Percentiles rank a stretch among this genome's conserved stretches.
Conservation (phyloP, 305 asterid genomes). For the Solanum chacoense region DNA sequence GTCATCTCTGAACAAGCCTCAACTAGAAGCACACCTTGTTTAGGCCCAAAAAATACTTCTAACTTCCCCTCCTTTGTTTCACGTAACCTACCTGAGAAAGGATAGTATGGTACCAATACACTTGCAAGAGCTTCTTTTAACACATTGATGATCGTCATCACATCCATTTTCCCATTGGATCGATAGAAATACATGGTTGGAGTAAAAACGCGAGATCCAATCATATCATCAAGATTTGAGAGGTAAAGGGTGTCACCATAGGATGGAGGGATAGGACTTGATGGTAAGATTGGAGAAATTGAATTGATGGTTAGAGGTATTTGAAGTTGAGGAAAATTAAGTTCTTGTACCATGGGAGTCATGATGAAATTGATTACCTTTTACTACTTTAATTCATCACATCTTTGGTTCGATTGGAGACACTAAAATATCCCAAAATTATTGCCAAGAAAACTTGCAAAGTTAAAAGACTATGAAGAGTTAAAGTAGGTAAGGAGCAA, state of each 20-base stretch:
- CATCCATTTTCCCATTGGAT: constrained; percentile 1
- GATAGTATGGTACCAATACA: constrained; percentile 68
- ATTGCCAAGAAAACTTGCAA: neutral
- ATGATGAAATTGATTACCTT: constrained; percentile 6
- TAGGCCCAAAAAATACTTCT: constrained; percentile 57
- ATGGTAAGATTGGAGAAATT: constrained; percentile 32
- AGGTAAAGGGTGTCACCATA: constrained; percentile 53
- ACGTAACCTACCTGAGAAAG: constrained; percentile 74
- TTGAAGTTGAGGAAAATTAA: constrained; percentile 46
- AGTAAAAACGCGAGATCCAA: constrained; percentile 65
- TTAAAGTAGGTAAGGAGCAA: neutral
- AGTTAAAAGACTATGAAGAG: neutral
- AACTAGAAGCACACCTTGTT: constrained; percentile 69
- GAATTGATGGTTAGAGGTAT: constrained; percentile 46
- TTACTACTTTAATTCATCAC: neutral
- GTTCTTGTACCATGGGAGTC: constrained; percentile 62
- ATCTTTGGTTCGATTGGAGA: neutral
- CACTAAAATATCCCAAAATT: neutral
- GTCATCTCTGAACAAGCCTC: constrained; percentile 53
- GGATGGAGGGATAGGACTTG: constrained; percentile 13
- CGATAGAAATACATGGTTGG: constrained; percentile 68
- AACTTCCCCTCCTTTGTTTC: constrained; percentile 56
- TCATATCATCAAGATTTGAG: constrained; percentile 63
- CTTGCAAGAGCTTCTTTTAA: constrained; percentile 48
- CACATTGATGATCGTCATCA: constrained; percentile 6